These are phyloP conservation scores for Alternaria atra DNA, from an alignment of 2,329 filamentous ascomycete genomes.

Conservation along the genomic window DNA sequence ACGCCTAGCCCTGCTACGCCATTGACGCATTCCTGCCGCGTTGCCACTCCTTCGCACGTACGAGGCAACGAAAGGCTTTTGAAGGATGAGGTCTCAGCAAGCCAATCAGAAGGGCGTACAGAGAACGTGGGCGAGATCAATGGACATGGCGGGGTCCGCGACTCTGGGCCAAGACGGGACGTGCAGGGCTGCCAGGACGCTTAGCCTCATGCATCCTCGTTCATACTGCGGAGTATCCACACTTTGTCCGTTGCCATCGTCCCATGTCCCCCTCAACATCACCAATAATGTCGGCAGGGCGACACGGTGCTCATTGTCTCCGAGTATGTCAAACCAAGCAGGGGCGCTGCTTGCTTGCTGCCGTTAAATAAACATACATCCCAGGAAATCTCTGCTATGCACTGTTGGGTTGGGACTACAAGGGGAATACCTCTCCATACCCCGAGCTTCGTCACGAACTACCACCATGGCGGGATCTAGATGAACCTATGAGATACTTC, in stretches of 20 bases:
- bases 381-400: neutral
- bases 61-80: slow-evolving; percentile 3
- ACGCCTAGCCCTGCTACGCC: slow-evolving; percentile 2
- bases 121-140: slow-evolving; percentile 21
- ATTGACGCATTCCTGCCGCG: slow-evolving; percentile 10
- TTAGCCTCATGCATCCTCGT: slow-evolving; percentile 2
- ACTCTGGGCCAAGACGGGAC: slow-evolving; percentile 3
- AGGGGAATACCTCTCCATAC: neutral
- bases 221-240: slow-evolving; percentile 9
- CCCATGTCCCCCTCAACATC: slow-evolving; percentile 3
- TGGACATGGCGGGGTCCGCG: slow-evolving; percentile 19
- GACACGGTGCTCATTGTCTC: slow-evolving; percentile 7
- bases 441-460: neutral
- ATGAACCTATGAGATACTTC: neutral
- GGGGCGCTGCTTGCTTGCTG: neutral
- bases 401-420: neutral
- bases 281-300: neutral
- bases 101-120: slow-evolving; percentile 23
- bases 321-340: neutral
- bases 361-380: neutral
- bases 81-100: slow-evolving; percentile 8
- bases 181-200: slow-evolving; percentile 8
- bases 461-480: neutral
- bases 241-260: slow-evolving; percentile 7
- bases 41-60: slow-evolving; percentile 8